These are phyloP conservation scores for Amaranthus palmeri DNA, from an alignment of 148 eudicot species.

Conservation along the genomic window DNA sequence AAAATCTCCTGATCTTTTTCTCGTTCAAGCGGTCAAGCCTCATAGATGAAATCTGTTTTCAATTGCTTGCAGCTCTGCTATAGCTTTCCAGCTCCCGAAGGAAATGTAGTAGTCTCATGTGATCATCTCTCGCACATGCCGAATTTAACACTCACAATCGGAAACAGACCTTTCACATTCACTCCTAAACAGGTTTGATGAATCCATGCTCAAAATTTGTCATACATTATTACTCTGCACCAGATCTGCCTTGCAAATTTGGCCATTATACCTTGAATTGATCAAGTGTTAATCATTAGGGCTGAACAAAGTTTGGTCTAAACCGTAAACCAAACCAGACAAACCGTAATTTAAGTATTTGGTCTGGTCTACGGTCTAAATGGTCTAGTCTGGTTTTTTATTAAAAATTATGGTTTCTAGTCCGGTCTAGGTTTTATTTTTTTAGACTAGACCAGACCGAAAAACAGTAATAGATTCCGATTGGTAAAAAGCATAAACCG, in stretches of 20 bases:
- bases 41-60: background rate
- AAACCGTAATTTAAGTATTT: too few species aligned
- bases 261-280: background rate
- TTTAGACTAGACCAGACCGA: too few species aligned
- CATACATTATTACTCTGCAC: background rate
- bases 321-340: too few species aligned
- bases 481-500: too few species aligned
- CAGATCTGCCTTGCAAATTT: background rate
- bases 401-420: too few species aligned
- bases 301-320: too few species aligned
- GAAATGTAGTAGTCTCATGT: slow-evolving; percentile 20
- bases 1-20: background rate
- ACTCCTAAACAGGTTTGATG: slow-evolving; percentile 27
- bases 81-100: slow-evolving; percentile 22
- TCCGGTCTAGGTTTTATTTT: too few species aligned
- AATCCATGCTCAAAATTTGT: background rate
- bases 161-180: slow-evolving; percentile 23
- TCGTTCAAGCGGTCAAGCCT: slow-evolving; percentile 6
- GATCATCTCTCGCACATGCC: slow-evolving; percentile 22
- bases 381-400: too few species aligned
- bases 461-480: too few species aligned
- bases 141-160: slow-evolving; percentile 26
- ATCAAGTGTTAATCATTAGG: background rate
- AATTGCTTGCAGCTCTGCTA: slow-evolving; percentile 23
- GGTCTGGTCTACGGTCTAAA: too few species aligned